Base-by-base conservation (phyloP, 805 yeast genomes). In the Kluyveromyces starmeri region DNA sequence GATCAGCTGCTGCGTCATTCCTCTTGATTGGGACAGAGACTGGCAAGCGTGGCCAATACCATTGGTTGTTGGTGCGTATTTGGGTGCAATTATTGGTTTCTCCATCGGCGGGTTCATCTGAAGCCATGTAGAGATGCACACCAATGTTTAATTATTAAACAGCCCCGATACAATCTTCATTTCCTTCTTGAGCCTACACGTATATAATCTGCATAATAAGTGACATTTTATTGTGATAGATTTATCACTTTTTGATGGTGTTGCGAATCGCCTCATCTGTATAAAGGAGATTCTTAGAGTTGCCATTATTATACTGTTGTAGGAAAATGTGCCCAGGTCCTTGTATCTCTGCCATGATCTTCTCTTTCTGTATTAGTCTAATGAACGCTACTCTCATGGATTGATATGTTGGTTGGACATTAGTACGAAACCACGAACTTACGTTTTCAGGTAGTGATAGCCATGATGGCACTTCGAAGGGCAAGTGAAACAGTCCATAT, bases 31-130 rank as follows among this genome's bases (percentile, higher is more conserved):
- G 98, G 98, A 89, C 55, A 70, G 97, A 48, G 83, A 81, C 17
- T 89, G 98, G 98, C 98, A 89, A 58, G 70, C 67, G 35, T 89
- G 96, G 94, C 98, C 98, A 5, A 73, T 85, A 35, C 89, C 97
- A 1, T 67, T 89, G 27, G 64, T 89, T 10, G 67, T 72, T 7
- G 96, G 97, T 2, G 76, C 77, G 0, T 84, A 83, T 48, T 20
- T 65, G 0, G 96, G 96, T n/a, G 71, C 78, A 2, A 64, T 75
- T 19, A 45, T 71, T 2, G 96, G 94, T 3, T 67, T 74, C 27
- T 33, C 67, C 1, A 38, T 65, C 3, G 72, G 59, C 36, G 37
- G 35, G 34, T 20, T 20, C 13, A 13, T 29, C 20, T 31, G 20
- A 20, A 13, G n/a, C 7, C 13, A 23, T n/a, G n/a, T n/a, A n/a